Conservation (phyloP, 805 yeast genomes). For the Isabelozyma gotoi region DNA sequence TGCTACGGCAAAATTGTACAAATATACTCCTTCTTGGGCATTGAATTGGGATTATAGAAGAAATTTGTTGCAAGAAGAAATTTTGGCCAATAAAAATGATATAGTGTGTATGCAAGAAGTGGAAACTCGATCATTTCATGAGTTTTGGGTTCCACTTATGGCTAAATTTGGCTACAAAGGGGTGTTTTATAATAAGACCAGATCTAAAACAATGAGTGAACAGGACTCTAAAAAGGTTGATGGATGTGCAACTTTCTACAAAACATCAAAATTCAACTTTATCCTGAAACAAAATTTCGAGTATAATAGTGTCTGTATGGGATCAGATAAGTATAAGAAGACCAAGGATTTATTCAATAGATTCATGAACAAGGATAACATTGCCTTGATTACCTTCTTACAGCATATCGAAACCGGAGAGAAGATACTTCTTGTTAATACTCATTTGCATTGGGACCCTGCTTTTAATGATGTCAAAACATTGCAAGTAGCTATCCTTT, state of each 20-base stretch:
- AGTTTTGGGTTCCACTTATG: constrained; percentile 80
- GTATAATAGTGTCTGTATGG: constrained; percentile 78
- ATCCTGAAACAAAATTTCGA: constrained; percentile 74
- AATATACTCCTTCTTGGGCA: constrained; percentile 97
- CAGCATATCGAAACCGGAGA: constrained; percentile 74
- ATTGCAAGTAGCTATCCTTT: constrained; percentile 86
- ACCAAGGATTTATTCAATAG: constrained; percentile 94
- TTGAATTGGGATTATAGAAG: constrained; percentile 89
- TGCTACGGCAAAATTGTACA: constrained; percentile 89
- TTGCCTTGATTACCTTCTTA: constrained; percentile 75
- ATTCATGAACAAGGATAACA: constrained; percentile 92
- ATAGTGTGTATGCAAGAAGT: constrained; percentile 93
- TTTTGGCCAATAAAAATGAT: constrained; percentile 65
- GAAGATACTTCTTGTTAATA: constrained; percentile 73
- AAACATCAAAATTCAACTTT: constrained; percentile 64
- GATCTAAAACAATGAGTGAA: constrained; percentile 87
- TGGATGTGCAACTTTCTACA: constrained; percentile 96
- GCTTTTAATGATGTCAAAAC: constrained; percentile 93
- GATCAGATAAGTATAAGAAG: constrained; percentile 82
- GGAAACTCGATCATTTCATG: constrained; percentile 81
- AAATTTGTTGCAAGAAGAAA: constrained; percentile 70
- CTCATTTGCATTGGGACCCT: constrained; percentile 99
- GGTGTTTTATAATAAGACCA: constrained; percentile 78
- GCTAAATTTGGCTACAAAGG: constrained; percentile 76
- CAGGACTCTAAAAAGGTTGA: constrained; percentile 87